Conservation (phyloP, 2,329 filamentous ascomycete genomes). For the Xylaria digitata region DNA sequence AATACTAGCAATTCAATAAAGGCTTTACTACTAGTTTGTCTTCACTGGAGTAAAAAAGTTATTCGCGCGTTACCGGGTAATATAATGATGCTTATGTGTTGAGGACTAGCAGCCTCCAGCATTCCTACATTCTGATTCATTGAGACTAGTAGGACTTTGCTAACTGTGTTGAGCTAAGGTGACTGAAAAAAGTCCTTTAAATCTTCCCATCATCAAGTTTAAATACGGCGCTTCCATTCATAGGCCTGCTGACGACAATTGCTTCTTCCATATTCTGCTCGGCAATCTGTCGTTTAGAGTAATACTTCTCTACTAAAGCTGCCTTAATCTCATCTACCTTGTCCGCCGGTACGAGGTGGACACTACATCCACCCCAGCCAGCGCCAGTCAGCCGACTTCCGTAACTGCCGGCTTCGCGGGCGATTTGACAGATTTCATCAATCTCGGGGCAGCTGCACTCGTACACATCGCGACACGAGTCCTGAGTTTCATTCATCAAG, state of each 20-base stretch:
- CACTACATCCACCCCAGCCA: constrained; percentile 96
- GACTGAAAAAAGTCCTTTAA: constrained; percentile 20
- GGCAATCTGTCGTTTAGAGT: constrained; percentile 72
- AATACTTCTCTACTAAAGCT: constrained; percentile 86
- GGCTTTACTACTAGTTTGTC: background rate
- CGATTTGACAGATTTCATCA: constrained; percentile 87
- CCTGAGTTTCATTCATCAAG: constrained; percentile 89
- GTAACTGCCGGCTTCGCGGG: constrained; percentile 80
- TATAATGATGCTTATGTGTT: constrained; percentile 1
- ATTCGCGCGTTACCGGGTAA: background rate
- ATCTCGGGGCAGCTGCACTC: constrained; percentile 93
- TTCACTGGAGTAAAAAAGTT: background rate
- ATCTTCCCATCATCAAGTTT: constrained; percentile 49
- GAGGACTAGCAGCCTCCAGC: background rate
- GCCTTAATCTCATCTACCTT: constrained; percentile 82
- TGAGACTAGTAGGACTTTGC: background rate
- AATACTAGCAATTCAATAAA: background rate
- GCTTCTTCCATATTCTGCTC: constrained; percentile 80
- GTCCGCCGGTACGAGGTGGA: constrained; percentile 88
- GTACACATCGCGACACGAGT: constrained; percentile 85
- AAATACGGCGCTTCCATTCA: constrained; percentile 74
- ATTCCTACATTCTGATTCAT: background rate
- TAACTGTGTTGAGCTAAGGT: background rate
- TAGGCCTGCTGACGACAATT: constrained; percentile 89
- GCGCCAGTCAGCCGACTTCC: constrained; percentile 91